Evolutionary conservation across 768 basidiomycete genomes (phyloP), one percentile per base, ranked within the genome.

Genomic region (Cystobasidium ongulense): DNA sequence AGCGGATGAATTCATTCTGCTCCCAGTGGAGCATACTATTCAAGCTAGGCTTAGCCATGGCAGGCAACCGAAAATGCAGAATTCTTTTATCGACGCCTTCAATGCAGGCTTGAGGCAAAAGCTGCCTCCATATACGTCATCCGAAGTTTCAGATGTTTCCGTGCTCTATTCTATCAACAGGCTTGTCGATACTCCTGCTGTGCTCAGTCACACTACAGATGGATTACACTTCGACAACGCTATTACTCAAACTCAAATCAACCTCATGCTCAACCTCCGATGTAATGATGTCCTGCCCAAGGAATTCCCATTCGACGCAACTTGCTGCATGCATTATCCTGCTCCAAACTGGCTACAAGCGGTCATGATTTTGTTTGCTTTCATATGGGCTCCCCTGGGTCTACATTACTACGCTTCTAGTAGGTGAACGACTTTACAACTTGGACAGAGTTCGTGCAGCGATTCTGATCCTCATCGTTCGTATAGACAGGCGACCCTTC

Each of bases 31-130:
- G 77, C 85, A 88, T 57, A 84, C 91, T 18, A 82, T 89, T 21
- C 76, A 85, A 36, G 85, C 86, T 15, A 89, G 89, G 78, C 82
- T 96, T 29, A 85, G 86, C 0, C 80, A 82, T 1, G 86, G 87
- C 36, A 85, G 91, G 68, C 86, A 86, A 7, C 78, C 82, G 31
- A 88, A 87, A 13, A 89, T 96, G 84, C 86, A 86, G 71, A 84
- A 86, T 29, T 85, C 88, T 15, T 91, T 94, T 78, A 88, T 94
- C 68, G 89, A 91, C 77, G 90, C 89, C 43, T 93, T 96, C 91
- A 95, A 96, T 80, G 88, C 89, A 1, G 89, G 90, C 92, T 63
- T 84, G 83, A 74, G 89, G 90, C 78, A 86, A 89, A 65, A 85
- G 90, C 25, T 67, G 70, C 41, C 64, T 64, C 61, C 75, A 0